Percentiles rank a stretch among this genome's conserved stretches.
phyloP scores from a whole-genome alignment of 768 basidiomycete genomes.

The Termitomyces heimii region DNA sequence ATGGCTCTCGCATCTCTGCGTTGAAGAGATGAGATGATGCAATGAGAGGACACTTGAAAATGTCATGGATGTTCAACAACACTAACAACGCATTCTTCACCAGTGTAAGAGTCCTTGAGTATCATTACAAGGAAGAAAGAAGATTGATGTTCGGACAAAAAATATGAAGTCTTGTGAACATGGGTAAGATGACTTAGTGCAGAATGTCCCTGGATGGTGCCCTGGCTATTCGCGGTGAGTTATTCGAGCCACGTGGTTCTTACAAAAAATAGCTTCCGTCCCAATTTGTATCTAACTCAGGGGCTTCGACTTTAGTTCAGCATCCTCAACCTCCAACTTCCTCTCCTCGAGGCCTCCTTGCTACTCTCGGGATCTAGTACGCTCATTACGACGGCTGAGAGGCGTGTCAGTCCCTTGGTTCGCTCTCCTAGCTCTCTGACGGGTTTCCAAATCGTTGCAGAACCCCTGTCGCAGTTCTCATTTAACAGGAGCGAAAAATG shows the following conservation, averaged over 20 bases:
- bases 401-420: neutral
- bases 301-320: slow-evolving; percentile 15
- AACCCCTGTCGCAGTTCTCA: slow-evolving; percentile 16
- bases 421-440: neutral
- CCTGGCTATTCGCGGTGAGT: neutral
- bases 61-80: neutral
- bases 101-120: neutral
- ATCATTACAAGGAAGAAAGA: neutral
- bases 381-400: neutral
- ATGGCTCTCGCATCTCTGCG: neutral
- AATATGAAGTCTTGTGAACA: neutral
- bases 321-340: slow-evolving; percentile 11
- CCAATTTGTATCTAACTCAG: slow-evolving; percentile 15
- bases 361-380: neutral
- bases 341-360: slow-evolving; percentile 2
- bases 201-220: neutral
- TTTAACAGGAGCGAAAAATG: slow-evolving; percentile 8
- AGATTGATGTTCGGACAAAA: too few relatives aligned
- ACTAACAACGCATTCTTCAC: neutral
- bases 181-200: neutral
- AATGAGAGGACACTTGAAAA: neutral
- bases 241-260: slow-evolving; percentile 15
- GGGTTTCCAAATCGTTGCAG: neutral
- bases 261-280: slow-evolving; percentile 22
- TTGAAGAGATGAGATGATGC: neutral